Evolutionary conservation across 495 filamentous ascomycete species (phyloP).

Genomic region (Antarctomyces pellizariae): DNA sequence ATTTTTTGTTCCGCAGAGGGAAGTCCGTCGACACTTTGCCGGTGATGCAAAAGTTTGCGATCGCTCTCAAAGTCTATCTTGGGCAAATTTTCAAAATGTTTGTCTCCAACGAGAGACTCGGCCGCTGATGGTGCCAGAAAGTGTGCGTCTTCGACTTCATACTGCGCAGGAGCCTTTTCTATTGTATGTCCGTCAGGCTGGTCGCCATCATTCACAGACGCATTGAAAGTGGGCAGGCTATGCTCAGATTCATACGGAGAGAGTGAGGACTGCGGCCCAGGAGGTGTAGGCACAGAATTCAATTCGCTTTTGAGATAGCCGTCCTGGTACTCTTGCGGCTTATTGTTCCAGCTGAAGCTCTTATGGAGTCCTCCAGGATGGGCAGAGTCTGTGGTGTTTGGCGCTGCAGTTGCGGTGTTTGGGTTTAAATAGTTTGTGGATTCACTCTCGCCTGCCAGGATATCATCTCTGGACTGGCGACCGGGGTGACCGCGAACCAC

Average conservation of each 20-base stretch:
- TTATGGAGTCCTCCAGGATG: constrained; percentile 11
- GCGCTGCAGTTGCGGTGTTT: constrained; percentile 3
- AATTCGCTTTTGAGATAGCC: constrained; percentile 11
- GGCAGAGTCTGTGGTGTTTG: constrained; percentile 2
- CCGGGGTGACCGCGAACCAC: constrained; percentile 30
- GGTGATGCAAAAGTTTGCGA: constrained; percentile 17
- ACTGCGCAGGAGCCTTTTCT: neutral
- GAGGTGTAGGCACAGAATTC: constrained; percentile 2
- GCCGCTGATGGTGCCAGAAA: constrained; percentile 15
- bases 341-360: constrained; percentile 31
- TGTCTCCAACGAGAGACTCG: constrained; percentile 21
- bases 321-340: constrained; percentile 27
- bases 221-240: constrained; percentile 4
- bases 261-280: constrained; percentile 9
- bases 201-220: constrained; percentile 5
- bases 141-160: constrained; percentile 4
- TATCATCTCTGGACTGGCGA: constrained; percentile 18
- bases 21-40: constrained; percentile 24
- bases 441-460: constrained; percentile 1
- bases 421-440: constrained; percentile 5
- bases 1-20: constrained; percentile 12
- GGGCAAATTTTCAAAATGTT: constrained; percentile 18
- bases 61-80: constrained; percentile 17
- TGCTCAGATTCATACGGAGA: constrained; percentile 6
- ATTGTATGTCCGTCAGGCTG: neutral